Evolutionary conservation across 495 filamentous ascomycete species (phyloP), one percentile per base, ranked within the genome.

Genomic region (Tuber melanosporum): DNA sequence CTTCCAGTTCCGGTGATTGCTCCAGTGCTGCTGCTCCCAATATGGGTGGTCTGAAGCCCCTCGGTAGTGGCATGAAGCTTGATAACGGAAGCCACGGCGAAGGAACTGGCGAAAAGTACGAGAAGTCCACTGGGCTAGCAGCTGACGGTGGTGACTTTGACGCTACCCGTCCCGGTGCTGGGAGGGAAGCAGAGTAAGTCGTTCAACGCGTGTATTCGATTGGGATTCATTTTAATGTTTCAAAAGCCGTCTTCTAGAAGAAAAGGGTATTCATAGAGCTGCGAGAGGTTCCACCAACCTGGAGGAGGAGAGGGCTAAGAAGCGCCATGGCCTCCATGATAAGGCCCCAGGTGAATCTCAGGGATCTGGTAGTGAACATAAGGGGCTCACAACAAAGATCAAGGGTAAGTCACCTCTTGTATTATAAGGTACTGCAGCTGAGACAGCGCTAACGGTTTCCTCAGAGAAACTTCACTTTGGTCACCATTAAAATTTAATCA

Each of bases 181-280:
- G 90, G 0, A 82, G 83, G 47, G 91, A 92, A 82, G 91, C 90
- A 72, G 89, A 91, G 90, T 91, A 85, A 85, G 90, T 87, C 46
- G 66, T 20, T 42, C 49, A 26, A 41, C 39, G 47, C 72, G 39
- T 70, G 19, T 57, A 1, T 39, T 9, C 36, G 26, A n/a, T 15
- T 69, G 22, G 45, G 12, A 2, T 46, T n/a, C 36, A 22, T 78
- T 15, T 49, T 77, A 76, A 81, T 52, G 1, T 71, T 70, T n/a
- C 32, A 2, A 71, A 62, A 82, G 80, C 43, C 81, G 81, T 17
- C 49, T 83, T 3, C 74, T 83, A 14, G 81, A 83, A 41, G 44
- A 78, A 44, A 66, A 78, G 12, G 81, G 81, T n/a, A 74, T 83
- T n/a, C 75, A 82, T 42, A 81, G 82, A 49, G 80, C 81, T 0